Conservation (phyloP, 371 early-diverging fungal species). For the Basidiobolus meristosporus region DNA sequence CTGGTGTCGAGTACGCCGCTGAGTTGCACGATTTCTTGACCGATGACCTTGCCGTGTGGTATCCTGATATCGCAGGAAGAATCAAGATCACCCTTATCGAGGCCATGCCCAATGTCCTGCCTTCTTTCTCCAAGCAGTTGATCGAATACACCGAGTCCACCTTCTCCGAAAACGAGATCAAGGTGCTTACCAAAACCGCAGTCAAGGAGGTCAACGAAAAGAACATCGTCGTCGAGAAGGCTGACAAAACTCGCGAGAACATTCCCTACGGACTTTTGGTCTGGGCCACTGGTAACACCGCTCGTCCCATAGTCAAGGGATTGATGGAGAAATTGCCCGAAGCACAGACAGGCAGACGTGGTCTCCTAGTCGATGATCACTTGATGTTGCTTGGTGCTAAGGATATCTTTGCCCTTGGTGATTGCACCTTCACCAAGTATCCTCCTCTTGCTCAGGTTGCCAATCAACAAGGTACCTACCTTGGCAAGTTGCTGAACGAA, state of each 20-base stretch:
- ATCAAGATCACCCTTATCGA: constrained; percentile 80
- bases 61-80: constrained; percentile 65
- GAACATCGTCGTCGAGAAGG: constrained; percentile 53
- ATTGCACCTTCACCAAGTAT: constrained; percentile 63
- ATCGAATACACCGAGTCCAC: constrained; percentile 79
- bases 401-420: constrained; percentile 73
- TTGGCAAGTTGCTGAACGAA: constrained; percentile 46
- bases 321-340: constrained; percentile 48
- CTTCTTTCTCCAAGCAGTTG: constrained; percentile 72
- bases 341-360: constrained; percentile 49
- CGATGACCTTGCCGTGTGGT: constrained; percentile 69
- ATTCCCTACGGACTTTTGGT: constrained; percentile 80
- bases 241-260: constrained; percentile 32
- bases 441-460: constrained; percentile 92
- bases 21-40: constrained; percentile 83
- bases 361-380: constrained; percentile 67
- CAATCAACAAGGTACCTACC: constrained; percentile 72
- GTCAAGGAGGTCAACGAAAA: constrained; percentile 75
- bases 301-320: constrained; percentile 53
- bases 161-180: constrained; percentile 70
- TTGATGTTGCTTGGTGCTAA: constrained; percentile 51
- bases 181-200: constrained; percentile 68
- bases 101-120: constrained; percentile 69
- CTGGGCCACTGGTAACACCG: constrained; percentile 91
- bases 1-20: constrained; percentile 88